A percentile compares a stretch with the other conserved stretches of the same genome.
phyloP scores from a whole-genome alignment of 768 basidiomycete species.

The Boletus pseudo-olivaceus region DNA sequence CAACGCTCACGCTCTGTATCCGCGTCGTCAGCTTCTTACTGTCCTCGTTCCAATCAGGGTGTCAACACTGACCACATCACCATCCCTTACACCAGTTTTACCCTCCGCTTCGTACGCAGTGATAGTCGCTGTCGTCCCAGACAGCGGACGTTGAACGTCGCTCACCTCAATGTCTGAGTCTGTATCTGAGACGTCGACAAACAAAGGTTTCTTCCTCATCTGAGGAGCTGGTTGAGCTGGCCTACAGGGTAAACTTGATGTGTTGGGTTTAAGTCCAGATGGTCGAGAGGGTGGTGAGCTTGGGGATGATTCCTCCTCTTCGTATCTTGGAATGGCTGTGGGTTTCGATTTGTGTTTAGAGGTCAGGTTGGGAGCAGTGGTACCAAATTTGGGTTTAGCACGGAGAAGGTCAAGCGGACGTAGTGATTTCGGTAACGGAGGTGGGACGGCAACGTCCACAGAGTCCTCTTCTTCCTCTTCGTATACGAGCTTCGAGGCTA shows the following conservation, averaged over 20 bases:
- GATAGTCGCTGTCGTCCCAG: not conserved
- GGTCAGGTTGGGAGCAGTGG: not conserved
- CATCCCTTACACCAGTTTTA: not conserved
- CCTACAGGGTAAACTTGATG: not conserved
- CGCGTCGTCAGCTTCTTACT: not conserved
- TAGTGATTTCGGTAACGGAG: slow-evolving; percentile 11
- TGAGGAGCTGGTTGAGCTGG: not conserved
- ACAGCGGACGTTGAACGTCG: slow-evolving; percentile 1
- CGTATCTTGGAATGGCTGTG: not conserved
- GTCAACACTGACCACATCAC: slow-evolving; percentile 9
- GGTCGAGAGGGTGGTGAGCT: not conserved
- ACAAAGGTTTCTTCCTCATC: slow-evolving; percentile 14
- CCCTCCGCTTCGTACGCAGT: not conserved
- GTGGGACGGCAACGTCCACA: not conserved
- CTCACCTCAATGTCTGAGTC: slow-evolving; percentile 21
- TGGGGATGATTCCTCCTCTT: slow-evolving; percentile 12
- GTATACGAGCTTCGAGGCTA: not conserved
- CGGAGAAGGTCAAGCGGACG: slow-evolving; percentile 30
- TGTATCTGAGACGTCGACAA: slow-evolving; percentile 24
- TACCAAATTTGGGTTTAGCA: slow-evolving; percentile 3
- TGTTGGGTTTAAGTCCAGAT: not conserved
- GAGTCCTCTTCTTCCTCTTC: slow-evolving; percentile 12
- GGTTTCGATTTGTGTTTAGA: slow-evolving; percentile 1
- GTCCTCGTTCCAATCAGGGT: not conserved
- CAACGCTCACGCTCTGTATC: slow-evolving; percentile 6